Evolutionary conservation across 108 stramenopile genomes (phyloP).

Genomic region (Skeletonema marinoi): DNA sequence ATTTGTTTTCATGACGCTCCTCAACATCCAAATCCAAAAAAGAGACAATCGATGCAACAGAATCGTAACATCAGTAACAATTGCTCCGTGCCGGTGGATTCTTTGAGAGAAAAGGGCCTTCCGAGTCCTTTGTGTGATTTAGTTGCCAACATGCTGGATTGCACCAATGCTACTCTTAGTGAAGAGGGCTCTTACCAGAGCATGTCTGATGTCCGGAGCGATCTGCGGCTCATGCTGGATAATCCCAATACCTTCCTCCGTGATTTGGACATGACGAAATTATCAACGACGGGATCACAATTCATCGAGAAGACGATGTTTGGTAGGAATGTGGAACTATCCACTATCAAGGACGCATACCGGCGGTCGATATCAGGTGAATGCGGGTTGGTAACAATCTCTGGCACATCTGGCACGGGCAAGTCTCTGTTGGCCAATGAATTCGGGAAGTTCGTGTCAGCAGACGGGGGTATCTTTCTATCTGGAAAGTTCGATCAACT

Average conservation of each 20-base stretch:
- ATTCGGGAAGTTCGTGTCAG: not conserved
- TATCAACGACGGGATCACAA: slow-evolving; percentile 10
- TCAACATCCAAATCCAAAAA: not conserved
- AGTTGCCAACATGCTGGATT: slow-evolving; percentile 18
- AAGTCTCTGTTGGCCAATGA: not conserved
- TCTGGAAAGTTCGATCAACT: not conserved
- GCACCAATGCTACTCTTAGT: slow-evolving; percentile 1
- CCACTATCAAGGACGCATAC: not conserved
- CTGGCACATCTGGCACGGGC: not conserved
- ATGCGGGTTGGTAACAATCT: not conserved
- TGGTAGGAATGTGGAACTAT: not conserved
- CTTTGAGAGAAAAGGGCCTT: slow-evolving; percentile 4
- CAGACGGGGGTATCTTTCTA: slow-evolving; percentile 3
- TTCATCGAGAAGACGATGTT: slow-evolving; percentile 1
- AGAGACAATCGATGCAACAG: not conserved
- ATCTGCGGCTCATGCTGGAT: slow-evolving; percentile 16
- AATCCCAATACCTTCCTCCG: slow-evolving; percentile 6
- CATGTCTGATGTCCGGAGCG: slow-evolving; percentile 3
- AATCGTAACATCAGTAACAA: not conserved
- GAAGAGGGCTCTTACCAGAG: slow-evolving; percentile 9
- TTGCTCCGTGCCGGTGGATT: not conserved
- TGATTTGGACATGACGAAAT: slow-evolving; percentile 5
- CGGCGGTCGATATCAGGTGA: not conserved
- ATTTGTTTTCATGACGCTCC: no score
- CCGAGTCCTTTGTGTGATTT: slow-evolving; percentile 20